A percentile compares a stretch with the other conserved stretches of the same genome.
Evolutionary conservation across 441 rosid genomes (phyloP).

Genomic region (Gossypium schwendimanii): DNA sequence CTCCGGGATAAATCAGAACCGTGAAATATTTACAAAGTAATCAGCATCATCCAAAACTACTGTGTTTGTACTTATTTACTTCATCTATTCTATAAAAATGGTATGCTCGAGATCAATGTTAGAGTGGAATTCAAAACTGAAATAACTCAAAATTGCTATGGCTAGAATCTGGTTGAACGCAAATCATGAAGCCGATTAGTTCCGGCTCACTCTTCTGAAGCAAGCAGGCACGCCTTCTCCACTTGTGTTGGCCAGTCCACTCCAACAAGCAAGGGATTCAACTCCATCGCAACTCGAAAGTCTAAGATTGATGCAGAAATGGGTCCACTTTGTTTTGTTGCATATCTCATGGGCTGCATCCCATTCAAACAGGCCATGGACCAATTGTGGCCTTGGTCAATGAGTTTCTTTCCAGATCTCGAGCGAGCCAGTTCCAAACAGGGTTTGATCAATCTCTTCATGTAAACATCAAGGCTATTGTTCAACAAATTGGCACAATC

Average conservation of each 20-base stretch:
- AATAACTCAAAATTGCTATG: slow-evolving; percentile 16
- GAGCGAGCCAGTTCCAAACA: slow-evolving; percentile 41
- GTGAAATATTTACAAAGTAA: slow-evolving; percentile 29
- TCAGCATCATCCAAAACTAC: slow-evolving; percentile 22
- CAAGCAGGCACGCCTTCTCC: slow-evolving; percentile 30
- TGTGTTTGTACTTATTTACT: slow-evolving; percentile 21
- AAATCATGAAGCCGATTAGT: slow-evolving; percentile 8
- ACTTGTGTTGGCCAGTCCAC: slow-evolving; percentile 39
- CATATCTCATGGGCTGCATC: slow-evolving; percentile 14
- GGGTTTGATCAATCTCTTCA: slow-evolving; percentile 53
- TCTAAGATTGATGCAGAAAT: slow-evolving; percentile 36
- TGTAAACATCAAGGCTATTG: slow-evolving; percentile 38
- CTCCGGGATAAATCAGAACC: slow-evolving; percentile 18
- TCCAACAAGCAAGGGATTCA: slow-evolving; percentile 36
- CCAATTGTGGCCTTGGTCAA: slow-evolving; percentile 10
- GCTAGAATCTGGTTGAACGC: neutral
- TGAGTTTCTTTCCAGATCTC: slow-evolving; percentile 23
- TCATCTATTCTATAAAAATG: slow-evolving; percentile 16
- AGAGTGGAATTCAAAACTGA: slow-evolving; percentile 15
- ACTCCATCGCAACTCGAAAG: slow-evolving; percentile 40
- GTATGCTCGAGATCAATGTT: slow-evolving; percentile 15
- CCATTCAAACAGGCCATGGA: slow-evolving; percentile 12
- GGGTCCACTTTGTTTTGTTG: slow-evolving; percentile 13
- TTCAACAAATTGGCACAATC: slow-evolving; percentile 45
- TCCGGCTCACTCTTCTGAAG: slow-evolving; percentile 24